phyloP scores from a whole-genome alignment of 1,284 basidiomycete species.

The Coniferiporia sulphurascens region DNA sequence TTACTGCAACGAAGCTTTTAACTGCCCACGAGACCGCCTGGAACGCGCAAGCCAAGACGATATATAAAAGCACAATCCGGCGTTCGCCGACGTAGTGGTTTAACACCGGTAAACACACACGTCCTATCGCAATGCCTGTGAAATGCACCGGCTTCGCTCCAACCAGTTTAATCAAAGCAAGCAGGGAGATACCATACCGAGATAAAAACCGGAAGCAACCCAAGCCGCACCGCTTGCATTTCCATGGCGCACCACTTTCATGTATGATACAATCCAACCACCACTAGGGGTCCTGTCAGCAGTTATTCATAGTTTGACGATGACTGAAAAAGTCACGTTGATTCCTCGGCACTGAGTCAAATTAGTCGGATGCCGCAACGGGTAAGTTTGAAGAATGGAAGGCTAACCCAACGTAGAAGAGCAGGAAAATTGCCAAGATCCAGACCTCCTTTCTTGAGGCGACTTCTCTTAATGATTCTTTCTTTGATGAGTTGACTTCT shows the following conservation, averaged over 20 bases:
- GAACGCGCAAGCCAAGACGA: constrained; percentile 27
- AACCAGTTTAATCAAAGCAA: neutral
- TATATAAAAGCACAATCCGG: constrained; percentile 29
- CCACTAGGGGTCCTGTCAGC: constrained; percentile 10
- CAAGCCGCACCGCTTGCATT: constrained; percentile 29
- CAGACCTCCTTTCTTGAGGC: constrained; percentile 28
- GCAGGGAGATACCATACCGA: constrained; percentile 21
- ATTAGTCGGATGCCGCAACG: neutral
- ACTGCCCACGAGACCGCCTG: constrained; percentile 31
- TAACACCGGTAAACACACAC: constrained; percentile 29
- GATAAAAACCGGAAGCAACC: constrained; percentile 31
- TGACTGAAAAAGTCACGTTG: constrained; percentile 17
- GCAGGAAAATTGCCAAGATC: constrained; percentile 30
- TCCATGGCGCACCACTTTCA: constrained; percentile 28
- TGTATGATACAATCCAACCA: constrained; percentile 31
- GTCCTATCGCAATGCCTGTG: constrained; percentile 29
- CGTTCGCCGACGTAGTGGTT: constrained; percentile 32
- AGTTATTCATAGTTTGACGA: no score
- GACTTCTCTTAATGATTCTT: constrained; percentile 19
- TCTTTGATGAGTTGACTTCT: neutral
- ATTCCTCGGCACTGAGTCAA: constrained; percentile 28
- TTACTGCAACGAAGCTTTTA: constrained; percentile 26
- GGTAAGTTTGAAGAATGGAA: neutral
- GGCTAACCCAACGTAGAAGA: constrained; percentile 30
- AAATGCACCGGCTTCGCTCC: neutral